Base-by-base conservation (phyloP, 441 rosid species). In the Adansonia gregorii region DNA sequence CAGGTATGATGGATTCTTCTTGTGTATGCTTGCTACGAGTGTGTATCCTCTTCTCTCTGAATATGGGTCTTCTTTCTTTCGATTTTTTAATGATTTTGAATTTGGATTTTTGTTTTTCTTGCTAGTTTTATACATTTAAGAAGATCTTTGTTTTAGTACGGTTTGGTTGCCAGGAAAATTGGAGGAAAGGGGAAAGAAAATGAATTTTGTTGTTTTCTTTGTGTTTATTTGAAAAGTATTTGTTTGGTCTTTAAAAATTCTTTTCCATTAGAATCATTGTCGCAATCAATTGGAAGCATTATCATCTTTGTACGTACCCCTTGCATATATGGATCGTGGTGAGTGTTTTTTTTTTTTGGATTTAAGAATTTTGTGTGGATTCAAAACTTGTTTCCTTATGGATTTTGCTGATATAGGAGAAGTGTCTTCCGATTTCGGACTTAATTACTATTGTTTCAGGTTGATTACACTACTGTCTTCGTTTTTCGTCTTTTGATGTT, bases 291-390 rank as follows among this genome's bases (percentile, higher is more conserved):
- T 94, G 99, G 99, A 92, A 86, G 84, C 88, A 87, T 46, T 96
- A 92, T 78, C 93, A 73, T 80, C 63, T 75, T 7, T 96, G 99
- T 85, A 76, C 88, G 65, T 86, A 89, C 84, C 99, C 99, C 0
- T 85, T 94, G 91, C 98, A 96, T 87, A 89, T 94, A 92, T 93
- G 99, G 99, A 96, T 93, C 8, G 91, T 94, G 98, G 98, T 96
- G 78, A 75, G 94, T 85, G 20, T 48, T 31, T 64, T 35, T 27
- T 17, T 55, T 17, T 11, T 15, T 12, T 8, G 54, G 27, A 15
- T 72, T 75, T 46, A 19, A 68, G 73, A 58, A 9, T 63, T 8
- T 73, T 72, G 6, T 15, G 48, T 61, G 64, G 19, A 41, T 54
- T 63, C 31, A 60, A 22, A 67, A 35, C 4, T 74, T 70, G 27